These are phyloP conservation scores for Fonsecaea multimorphosa DNA, from an alignment of 2,329 filamentous ascomycete species.

Conservation along the genomic window DNA sequence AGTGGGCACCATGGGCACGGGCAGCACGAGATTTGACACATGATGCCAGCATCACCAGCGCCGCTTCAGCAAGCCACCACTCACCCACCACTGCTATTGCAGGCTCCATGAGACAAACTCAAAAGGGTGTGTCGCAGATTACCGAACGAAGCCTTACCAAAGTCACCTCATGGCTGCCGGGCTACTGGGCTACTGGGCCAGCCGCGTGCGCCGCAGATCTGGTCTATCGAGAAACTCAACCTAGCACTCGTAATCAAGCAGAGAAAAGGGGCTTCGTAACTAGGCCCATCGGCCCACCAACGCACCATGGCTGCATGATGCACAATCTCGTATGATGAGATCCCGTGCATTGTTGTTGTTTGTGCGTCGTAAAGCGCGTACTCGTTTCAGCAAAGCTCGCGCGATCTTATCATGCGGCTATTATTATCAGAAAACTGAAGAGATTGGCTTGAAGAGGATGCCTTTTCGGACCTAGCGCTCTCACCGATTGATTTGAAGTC, in stretches of 20 bases:
- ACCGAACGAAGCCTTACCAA: conserved; percentile 20
- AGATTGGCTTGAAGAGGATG: conserved; percentile 2
- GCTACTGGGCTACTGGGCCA: neutral
- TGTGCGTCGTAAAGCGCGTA: conserved; percentile 4
- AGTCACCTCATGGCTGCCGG: neutral
- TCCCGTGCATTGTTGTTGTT: neutral
- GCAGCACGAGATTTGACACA: conserved; percentile 9
- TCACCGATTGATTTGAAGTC: neutral
- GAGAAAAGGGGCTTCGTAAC: neutral
- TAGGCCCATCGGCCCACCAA: neutral
- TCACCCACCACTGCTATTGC: no score
- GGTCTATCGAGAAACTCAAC: conserved; percentile 13
- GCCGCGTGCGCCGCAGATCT: conserved; percentile 13
- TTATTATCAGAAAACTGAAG: neutral
- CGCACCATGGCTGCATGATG: neutral
- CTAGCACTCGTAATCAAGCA: neutral
- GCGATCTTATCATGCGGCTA: neutral
- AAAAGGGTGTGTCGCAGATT: conserved; percentile 25
- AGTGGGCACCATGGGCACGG: neutral
- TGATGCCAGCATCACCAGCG: neutral
- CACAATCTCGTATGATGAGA: neutral
- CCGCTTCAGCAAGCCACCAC: conserved; percentile 11
- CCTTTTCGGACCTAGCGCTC: neutral
- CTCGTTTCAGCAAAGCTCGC: conserved; percentile 1
- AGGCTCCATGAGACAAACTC: neutral